These are phyloP conservation scores for Plasmodium adleri DNA, from an alignment of 169 alveolate genomes.

Conservation along the genomic window DNA sequence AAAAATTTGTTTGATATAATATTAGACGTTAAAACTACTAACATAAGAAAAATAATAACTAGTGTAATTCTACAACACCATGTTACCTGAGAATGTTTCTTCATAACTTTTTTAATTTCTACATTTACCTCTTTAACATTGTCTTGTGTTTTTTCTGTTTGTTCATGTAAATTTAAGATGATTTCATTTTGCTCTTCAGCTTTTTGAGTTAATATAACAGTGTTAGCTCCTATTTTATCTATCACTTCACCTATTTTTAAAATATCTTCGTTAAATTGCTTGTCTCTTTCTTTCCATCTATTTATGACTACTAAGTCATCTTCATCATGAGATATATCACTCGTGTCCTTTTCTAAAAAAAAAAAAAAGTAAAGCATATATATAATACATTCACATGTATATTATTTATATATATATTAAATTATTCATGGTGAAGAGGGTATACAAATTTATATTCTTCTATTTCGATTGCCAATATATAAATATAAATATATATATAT, in stretches of 20 bases:
- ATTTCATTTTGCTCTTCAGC: constrained; percentile 67
- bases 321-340: constrained; percentile 72
- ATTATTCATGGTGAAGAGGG: neutral
- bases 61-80: constrained; percentile 70
- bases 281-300: constrained; percentile 83
- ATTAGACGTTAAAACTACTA: constrained; percentile 28
- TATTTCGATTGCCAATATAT: too few relatives aligned
- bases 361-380: neutral
- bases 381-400: neutral
- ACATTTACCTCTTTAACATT: constrained; percentile 76
- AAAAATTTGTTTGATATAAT: constrained; percentile 44
- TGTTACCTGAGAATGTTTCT: constrained; percentile 50
- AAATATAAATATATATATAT: neutral
- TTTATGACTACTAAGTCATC: constrained; percentile 78
- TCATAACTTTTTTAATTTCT: constrained; percentile 63
- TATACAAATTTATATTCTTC: neutral
- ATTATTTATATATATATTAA: neutral
- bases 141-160: constrained; percentile 77
- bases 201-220: constrained; percentile 42
- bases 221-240: constrained; percentile 82
- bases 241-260: constrained; percentile 86
- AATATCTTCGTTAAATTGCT: constrained; percentile 82
- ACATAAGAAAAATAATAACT: constrained; percentile 24
- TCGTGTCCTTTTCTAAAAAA: constrained; percentile 70
- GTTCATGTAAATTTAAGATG: constrained; percentile 77